Evolutionary conservation across 2,329 filamentous ascomycete species (phyloP).

Genomic region (Sclerotinia sclerotiorum): DNA sequence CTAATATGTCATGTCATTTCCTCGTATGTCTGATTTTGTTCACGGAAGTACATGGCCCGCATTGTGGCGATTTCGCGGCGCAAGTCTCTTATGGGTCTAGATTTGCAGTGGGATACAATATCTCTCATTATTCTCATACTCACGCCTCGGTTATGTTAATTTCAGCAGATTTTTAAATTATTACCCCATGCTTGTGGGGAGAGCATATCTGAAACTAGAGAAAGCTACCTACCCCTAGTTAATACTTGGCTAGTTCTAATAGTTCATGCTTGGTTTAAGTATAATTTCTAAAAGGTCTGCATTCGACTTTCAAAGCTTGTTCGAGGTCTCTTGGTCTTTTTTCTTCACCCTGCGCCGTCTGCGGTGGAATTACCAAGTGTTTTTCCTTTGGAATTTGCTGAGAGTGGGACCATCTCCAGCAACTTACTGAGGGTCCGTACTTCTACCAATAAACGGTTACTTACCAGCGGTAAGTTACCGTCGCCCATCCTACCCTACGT

Average conservation of each 20-base stretch:
- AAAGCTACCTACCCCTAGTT: neutral
- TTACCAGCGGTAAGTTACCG: too few relatives aligned
- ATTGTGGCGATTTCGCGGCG: neutral
- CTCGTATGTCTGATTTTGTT: constrained; percentile 3
- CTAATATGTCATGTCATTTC: neutral
- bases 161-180: neutral
- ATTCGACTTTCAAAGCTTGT: too few relatives aligned
- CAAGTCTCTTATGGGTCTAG: neutral
- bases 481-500: too few relatives aligned
- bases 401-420: too few relatives aligned
- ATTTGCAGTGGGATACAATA: constrained; percentile 4
- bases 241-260: neutral
- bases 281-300: neutral
- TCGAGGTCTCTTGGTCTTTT: too few relatives aligned
- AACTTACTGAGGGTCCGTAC: too few relatives aligned
- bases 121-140: neutral
- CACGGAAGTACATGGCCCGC: constrained; percentile 8
- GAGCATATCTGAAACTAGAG: neutral
- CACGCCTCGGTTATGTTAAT: neutral
- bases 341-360: too few relatives aligned
- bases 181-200: too few relatives aligned
- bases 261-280: neutral
- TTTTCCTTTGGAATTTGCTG: too few relatives aligned
- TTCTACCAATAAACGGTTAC: too few relatives aligned
- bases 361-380: too few relatives aligned